These are phyloP conservation scores for Mycosphaerella sp. DNA, from an alignment of 2,329 filamentous ascomycete species.

Conservation along the genomic window DNA sequence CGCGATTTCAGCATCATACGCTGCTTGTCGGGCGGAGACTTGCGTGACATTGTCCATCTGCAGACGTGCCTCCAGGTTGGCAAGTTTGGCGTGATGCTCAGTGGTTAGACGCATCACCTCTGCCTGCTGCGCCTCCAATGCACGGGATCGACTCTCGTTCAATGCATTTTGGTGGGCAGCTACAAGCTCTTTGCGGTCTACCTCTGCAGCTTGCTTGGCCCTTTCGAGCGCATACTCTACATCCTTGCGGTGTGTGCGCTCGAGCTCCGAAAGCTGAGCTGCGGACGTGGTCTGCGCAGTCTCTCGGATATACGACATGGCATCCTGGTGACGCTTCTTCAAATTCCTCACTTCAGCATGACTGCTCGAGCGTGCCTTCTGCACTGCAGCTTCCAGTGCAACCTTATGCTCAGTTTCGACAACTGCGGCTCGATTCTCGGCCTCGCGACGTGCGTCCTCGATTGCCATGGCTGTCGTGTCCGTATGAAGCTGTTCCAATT, in stretches of 20 bases:
- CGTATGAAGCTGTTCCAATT: slow-evolving; percentile 13
- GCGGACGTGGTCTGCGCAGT: slow-evolving; percentile 21
- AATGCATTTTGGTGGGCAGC: slow-evolving; percentile 11
- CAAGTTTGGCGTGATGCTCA: slow-evolving; percentile 13
- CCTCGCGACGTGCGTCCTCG: slow-evolving; percentile 15
- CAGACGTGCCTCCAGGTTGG: slow-evolving; percentile 16
- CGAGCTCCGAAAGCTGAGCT: slow-evolving; percentile 18
- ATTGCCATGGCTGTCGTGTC: slow-evolving; percentile 15
- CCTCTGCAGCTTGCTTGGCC: slow-evolving; percentile 10
- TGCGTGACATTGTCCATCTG: slow-evolving; percentile 12
- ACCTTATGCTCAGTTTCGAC: slow-evolving; percentile 19
- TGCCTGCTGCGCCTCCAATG: slow-evolving; percentile 13
- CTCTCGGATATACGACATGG: slow-evolving; percentile 21
- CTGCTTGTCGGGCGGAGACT: slow-evolving; percentile 11
- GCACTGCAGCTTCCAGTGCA: slow-evolving; percentile 21
- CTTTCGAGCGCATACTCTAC: slow-evolving; percentile 15
- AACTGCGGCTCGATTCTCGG: slow-evolving; percentile 13
- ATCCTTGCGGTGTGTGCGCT: slow-evolving; percentile 22
- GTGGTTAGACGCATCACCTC: slow-evolving; percentile 15
- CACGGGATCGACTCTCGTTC: slow-evolving; percentile 3
- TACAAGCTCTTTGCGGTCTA: slow-evolving; percentile 11
- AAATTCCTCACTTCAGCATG: slow-evolving; percentile 23
- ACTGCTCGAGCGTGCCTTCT: slow-evolving; percentile 17
- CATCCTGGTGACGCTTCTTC: slow-evolving; percentile 25
- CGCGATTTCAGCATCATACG: slow-evolving; percentile 16